Conservation (phyloP, 2,329 filamentous ascomycete species). For the Pestalotiopsis sp. region DNA sequence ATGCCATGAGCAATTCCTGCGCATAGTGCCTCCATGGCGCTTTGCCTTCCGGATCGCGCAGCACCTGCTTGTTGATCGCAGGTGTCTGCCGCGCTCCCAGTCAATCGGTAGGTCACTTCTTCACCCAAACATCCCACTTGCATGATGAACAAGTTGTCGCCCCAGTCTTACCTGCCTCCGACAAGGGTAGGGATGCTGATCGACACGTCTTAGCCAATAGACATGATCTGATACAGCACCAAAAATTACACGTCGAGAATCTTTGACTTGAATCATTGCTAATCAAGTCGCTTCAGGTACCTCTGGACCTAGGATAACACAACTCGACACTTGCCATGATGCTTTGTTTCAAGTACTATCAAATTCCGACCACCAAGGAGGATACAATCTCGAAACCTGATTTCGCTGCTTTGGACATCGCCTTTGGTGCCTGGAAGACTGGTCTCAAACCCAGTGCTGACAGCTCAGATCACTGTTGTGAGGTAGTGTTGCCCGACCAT, state of each 20-base stretch:
- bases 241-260: background rate
- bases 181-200: constrained; percentile 51
- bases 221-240: constrained; percentile 33
- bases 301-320: background rate
- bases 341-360: constrained; percentile 44
- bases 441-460: background rate
- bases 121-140: constrained; percentile 14
- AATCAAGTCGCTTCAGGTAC: background rate
- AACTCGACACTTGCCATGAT: constrained; percentile 34
- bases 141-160: constrained; percentile 63
- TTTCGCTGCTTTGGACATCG: constrained; percentile 11
- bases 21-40: background rate
- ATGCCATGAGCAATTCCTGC: background rate
- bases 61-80: background rate
- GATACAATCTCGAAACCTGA: constrained; percentile 28
- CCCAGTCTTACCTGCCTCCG: constrained; percentile 54
- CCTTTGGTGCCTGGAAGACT: background rate
- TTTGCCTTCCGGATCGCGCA: background rate
- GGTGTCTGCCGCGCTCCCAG: too few relatives aligned
- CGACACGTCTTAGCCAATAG: constrained; percentile 56
- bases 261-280: constrained; percentile 10
- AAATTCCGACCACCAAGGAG: constrained; percentile 47
- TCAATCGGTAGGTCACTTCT: constrained; percentile 1
- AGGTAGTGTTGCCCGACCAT: background rate
- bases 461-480: background rate